Evolutionary conservation across 116 monocot genomes (phyloP).

Genomic region (Thalassia testudinum): DNA sequence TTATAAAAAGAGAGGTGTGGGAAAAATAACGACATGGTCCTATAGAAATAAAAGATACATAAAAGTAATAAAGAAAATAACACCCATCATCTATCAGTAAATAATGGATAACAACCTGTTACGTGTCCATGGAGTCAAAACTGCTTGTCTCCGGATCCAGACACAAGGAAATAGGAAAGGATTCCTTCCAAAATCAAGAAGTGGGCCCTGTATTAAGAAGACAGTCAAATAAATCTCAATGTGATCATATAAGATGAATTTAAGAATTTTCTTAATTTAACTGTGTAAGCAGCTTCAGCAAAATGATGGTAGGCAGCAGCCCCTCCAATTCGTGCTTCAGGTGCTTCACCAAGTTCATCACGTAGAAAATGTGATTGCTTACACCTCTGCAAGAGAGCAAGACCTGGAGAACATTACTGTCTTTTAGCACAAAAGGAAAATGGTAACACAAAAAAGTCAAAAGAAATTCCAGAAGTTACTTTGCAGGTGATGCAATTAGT

Average conservation of each 20-base stretch:
- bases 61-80: no score
- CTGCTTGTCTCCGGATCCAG: conserved; percentile 87
- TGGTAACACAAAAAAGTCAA: no score
- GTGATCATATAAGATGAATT: neutral
- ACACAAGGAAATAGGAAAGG: conserved; percentile 82
- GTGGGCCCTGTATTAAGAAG: conserved; percentile 48
- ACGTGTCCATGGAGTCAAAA: conserved; percentile 83
- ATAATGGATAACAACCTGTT: conserved; percentile 51
- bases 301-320: conserved; percentile 65
- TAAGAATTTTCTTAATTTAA: conserved; percentile 7
- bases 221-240: neutral
- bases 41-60: no score
- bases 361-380: conserved; percentile 18
- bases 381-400: conserved; percentile 71
- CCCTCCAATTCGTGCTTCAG: conserved; percentile 39
- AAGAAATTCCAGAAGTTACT: no score
- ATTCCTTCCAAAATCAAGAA: conserved; percentile 98
- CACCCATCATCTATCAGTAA: no score
- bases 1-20: no score
- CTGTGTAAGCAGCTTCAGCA: conserved; percentile 99
- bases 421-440: no score
- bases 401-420: conserved; percentile 30
- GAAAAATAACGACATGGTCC: no score
- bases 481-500: no score
- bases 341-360: conserved; percentile 41